Conservation (phyloP, 2,329 filamentous ascomycete species). For the Colletotrichum lupini region DNA sequence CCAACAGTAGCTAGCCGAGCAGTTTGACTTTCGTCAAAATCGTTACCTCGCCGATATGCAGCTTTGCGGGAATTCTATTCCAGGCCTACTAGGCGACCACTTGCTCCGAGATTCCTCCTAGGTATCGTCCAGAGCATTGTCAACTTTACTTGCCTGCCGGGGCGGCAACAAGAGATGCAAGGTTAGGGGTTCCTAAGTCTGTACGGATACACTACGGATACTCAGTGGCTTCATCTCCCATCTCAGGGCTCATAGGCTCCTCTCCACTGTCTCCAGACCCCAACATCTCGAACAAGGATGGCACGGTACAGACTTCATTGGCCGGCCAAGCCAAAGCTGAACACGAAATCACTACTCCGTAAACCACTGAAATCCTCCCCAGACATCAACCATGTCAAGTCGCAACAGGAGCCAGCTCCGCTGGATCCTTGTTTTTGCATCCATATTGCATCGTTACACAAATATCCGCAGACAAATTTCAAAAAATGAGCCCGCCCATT, state of each 20-base stretch:
- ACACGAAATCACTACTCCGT: not conserved
- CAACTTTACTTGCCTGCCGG: not conserved
- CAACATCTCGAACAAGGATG: not conserved
- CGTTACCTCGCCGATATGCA: not conserved
- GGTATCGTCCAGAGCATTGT: not conserved
- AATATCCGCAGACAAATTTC: not conserved
- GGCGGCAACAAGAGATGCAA: not conserved
- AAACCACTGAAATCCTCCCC: not conserved
- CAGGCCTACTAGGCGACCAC: not conserved
- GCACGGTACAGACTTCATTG: not conserved
- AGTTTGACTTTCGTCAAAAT: not conserved
- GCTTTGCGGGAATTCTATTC: not conserved
- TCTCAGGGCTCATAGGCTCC: not conserved
- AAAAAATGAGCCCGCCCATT: not conserved
- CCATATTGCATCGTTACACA: not conserved
- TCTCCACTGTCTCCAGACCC: constrained; percentile 1
- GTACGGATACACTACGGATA: too few species aligned
- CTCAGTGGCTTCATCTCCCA: not conserved
- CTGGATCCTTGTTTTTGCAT: not conserved
- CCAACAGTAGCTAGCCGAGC: not conserved
- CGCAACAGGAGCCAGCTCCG: constrained; percentile 5
- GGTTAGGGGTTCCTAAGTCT: not conserved
- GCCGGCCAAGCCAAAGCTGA: constrained; percentile 20
- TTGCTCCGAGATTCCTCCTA: not conserved
- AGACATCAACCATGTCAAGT: constrained; percentile 8